Evolutionary conservation across 169 alveolate species (phyloP).

Genomic region (Plasmodium falciparum): DNA sequence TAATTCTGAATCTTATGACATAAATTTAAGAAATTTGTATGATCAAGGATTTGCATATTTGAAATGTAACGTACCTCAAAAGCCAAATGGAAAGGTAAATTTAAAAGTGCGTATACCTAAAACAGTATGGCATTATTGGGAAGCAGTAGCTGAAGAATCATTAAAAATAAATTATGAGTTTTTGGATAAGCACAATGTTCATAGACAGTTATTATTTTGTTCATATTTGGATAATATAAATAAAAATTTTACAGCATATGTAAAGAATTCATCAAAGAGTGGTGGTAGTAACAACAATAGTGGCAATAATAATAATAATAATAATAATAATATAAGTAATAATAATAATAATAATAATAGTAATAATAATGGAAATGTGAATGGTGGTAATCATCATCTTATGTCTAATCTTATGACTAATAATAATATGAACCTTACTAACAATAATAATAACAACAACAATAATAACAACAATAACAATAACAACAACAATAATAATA

Average conservation of each 20-base stretch:
- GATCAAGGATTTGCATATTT: conserved; percentile 84
- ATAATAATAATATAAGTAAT: background rate
- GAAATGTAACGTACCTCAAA: conserved; percentile 80
- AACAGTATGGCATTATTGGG: conserved; percentile 85
- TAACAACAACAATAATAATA: background rate
- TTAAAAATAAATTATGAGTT: conserved; percentile 74
- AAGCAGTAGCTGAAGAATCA: conserved; percentile 79
- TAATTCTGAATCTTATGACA: conserved; percentile 75
- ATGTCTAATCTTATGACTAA: background rate
- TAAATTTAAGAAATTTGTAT: conserved; percentile 78
- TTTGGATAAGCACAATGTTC: conserved; percentile 55
- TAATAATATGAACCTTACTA: background rate
- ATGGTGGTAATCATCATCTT: background rate
- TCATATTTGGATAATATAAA: conserved; percentile 48
- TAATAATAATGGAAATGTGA: background rate
- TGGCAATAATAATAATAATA: background rate
- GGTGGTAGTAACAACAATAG: background rate
- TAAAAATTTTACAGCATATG: conserved; percentile 28
- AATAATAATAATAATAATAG: background rate
- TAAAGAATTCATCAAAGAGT: conserved; percentile 35
- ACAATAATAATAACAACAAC: background rate
- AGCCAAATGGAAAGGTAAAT: conserved; percentile 78
- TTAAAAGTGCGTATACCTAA: conserved; percentile 81
- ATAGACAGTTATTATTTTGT: conserved; percentile 39
- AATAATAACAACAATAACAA: background rate